phyloP scores from a whole-genome alignment of 1,284 basidiomycete genomes.

The Tremellales sp. region DNA sequence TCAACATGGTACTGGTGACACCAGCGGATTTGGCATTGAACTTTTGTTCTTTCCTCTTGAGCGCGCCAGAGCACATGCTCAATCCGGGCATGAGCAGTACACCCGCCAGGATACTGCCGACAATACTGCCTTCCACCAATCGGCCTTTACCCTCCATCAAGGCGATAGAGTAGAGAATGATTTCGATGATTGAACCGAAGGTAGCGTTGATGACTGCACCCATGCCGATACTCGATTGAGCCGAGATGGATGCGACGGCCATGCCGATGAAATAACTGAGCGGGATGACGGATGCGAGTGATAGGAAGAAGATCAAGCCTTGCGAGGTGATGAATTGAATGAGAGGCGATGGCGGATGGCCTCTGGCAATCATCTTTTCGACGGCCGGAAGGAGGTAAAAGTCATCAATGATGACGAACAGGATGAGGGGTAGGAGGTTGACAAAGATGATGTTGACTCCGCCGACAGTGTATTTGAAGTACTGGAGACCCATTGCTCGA shows the following conservation, averaged over 20 bases:
- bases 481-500: conserved; percentile 81
- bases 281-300: conserved; percentile 89
- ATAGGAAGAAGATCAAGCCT: conserved; percentile 76
- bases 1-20: conserved; percentile 98
- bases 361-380: conserved; percentile 57
- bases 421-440: conserved; percentile 88
- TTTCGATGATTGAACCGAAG: conserved; percentile 97
- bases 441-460: conserved; percentile 99
- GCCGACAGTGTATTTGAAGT: conserved; percentile 99
- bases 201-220: conserved; percentile 99
- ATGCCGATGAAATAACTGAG: conserved; percentile 99
- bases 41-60: conserved; percentile 88
- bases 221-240: conserved; percentile 98
- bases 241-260: conserved; percentile 98
- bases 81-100: conserved; percentile 95
- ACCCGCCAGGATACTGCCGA: conserved; percentile 89
- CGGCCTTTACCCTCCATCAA: conserved; percentile 84
- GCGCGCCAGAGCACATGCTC: conserved; percentile 93
- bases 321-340: conserved; percentile 69
- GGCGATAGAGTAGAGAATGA: conserved; percentile 88
- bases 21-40: conserved; percentile 98
- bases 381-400: conserved; percentile 72
- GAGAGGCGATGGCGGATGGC: conserved; percentile 46
- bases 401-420: conserved; percentile 93
- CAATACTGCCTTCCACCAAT: conserved; percentile 94